Percentiles rank a stretch among this genome's conserved stretches.
These are phyloP conservation scores for Mrakia hoshinonis DNA, from an alignment of 768 basidiomycete species.

Conservation along the genomic window DNA sequence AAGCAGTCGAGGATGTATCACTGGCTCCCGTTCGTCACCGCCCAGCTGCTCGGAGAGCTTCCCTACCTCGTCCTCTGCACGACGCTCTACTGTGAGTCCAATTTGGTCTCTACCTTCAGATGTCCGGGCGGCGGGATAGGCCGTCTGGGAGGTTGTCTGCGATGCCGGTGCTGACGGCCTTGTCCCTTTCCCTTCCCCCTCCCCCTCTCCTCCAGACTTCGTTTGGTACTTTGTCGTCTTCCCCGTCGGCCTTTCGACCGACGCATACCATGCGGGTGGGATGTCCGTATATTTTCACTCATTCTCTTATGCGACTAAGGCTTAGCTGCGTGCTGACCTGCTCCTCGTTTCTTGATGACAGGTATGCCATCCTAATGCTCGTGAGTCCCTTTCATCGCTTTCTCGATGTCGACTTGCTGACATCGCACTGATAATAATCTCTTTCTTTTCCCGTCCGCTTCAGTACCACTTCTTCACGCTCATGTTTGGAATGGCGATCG, in stretches of 20 bases:
- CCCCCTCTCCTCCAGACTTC: neutral
- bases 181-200: neutral
- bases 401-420: too few species aligned
- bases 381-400: too few species aligned
- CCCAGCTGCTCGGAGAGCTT: constrained; percentile 36
- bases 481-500: constrained; percentile 24
- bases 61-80: constrained; percentile 33
- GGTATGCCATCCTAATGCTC: too few species aligned
- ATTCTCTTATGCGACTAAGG: neutral
- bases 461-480: constrained; percentile 27
- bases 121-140: constrained; percentile 4
- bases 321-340: neutral
- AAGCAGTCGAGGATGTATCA: constrained; percentile 40
- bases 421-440: too few species aligned
- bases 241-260: constrained; percentile 26
- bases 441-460: too few species aligned
- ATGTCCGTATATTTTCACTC: neutral
- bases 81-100: constrained; percentile 32
- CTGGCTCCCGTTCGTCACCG: constrained; percentile 34
- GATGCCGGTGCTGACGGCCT: neutral
- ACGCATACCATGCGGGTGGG: constrained; percentile 24
- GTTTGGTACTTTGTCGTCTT: constrained; percentile 26
- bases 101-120: neutral
- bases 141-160: neutral
- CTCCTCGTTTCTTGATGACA: neutral